Evolutionary conservation across 495 filamentous ascomycete genomes (phyloP).

Genomic region (Copromyces sp.): DNA sequence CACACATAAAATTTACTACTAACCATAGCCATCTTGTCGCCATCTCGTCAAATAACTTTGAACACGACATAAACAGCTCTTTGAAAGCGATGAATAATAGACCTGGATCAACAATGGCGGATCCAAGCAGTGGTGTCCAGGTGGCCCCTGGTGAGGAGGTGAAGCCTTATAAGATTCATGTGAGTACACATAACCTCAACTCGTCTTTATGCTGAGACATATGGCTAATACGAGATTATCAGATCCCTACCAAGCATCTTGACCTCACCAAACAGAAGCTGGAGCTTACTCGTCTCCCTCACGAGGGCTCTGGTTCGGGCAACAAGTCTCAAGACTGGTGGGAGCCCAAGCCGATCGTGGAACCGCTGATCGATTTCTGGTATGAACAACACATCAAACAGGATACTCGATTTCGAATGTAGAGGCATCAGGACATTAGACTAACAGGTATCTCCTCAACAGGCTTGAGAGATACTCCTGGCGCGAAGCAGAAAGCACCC

Average conservation of each 20-base stretch:
- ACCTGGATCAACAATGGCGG: background rate
- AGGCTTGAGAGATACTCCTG: slow-evolving; percentile 55
- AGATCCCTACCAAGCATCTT: slow-evolving; percentile 42
- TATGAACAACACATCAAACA: slow-evolving; percentile 15
- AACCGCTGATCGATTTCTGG: slow-evolving; percentile 46
- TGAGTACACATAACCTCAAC: slow-evolving; percentile 18
- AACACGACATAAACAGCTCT: background rate
- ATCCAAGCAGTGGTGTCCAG: background rate
- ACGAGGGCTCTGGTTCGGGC: slow-evolving; percentile 26
- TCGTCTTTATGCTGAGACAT: background rate
- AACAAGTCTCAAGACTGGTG: slow-evolving; percentile 33
- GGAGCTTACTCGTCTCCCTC: slow-evolving; percentile 44
- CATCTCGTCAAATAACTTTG: background rate
- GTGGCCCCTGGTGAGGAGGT: slow-evolving; percentile 24
- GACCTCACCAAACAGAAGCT: slow-evolving; percentile 45
- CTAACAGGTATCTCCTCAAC: background rate
- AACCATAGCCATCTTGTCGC: background rate
- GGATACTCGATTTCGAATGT: background rate
- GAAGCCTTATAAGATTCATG: slow-evolving; percentile 41
- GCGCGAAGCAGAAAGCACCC: slow-evolving; percentile 42
- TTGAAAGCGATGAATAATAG: background rate
- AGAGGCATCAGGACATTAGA: background rate
- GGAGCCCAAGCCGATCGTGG: slow-evolving; percentile 37
- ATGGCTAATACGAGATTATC: background rate
- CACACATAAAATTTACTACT: background rate